Percentiles rank a stretch among this genome's conserved stretches.
phyloP scores from a whole-genome alignment of 371 early-diverging fungal species.

The Capniomyces stellatus region DNA sequence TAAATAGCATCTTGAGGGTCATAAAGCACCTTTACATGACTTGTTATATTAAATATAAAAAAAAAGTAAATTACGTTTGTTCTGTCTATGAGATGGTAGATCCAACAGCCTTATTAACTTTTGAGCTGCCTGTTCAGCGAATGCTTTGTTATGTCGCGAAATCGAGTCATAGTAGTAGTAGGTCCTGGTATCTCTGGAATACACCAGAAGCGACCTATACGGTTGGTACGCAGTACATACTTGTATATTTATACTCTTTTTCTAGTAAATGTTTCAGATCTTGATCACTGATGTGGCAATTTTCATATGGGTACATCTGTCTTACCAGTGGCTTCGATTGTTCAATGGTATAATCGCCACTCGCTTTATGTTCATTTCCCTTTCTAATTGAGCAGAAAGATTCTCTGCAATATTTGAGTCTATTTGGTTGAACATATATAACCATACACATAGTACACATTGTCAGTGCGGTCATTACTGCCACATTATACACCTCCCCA shows the following conservation, averaged over 20 bases:
- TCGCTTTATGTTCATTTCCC: constrained; percentile 12
- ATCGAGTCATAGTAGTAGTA: constrained; percentile 27
- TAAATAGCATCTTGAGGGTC: not conserved
- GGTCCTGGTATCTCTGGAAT: constrained; percentile 19
- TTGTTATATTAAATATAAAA: not conserved
- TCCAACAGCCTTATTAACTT: constrained; percentile 17
- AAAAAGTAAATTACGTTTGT: not conserved
- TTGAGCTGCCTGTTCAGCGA: constrained; percentile 23
- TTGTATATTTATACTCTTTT: not conserved
- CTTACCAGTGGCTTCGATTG: constrained; percentile 19
- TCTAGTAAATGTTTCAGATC: too few relatives aligned
- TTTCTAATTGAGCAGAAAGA: constrained; percentile 17
- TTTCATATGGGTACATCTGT: not conserved
- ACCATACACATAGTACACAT: too few relatives aligned
- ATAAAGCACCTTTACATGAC: not conserved
- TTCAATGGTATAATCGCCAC: constrained; percentile 21
- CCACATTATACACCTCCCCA: too few relatives aligned
- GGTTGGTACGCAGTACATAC: not conserved
- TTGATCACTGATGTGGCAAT: too few relatives aligned
- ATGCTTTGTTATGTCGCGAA: constrained; percentile 13
- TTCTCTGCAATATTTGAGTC: constrained; percentile 12
- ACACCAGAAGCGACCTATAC: constrained; percentile 16
- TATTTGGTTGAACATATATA: not conserved
- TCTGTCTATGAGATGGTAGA: not conserved
- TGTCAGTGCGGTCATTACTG: too few relatives aligned